Percentiles rank a stretch among this genome's conserved stretches.
Conservation (phyloP, 2,329 filamentous ascomycete genomes). For the Cordyceps tenuipes region DNA sequence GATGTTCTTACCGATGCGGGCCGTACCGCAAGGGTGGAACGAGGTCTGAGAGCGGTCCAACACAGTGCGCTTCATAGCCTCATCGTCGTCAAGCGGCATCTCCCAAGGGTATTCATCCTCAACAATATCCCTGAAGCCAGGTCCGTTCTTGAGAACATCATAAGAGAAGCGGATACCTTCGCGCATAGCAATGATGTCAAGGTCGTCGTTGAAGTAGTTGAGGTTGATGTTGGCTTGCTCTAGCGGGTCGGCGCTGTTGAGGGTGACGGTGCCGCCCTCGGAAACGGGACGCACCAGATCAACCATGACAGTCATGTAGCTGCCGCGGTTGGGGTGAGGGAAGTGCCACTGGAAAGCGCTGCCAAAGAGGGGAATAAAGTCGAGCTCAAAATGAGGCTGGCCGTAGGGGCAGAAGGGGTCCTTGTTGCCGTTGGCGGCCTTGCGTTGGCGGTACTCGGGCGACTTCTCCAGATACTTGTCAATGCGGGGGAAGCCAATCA, state of each 20-base stretch:
- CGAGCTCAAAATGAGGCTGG: constrained; percentile 54
- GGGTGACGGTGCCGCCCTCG: constrained; percentile 37
- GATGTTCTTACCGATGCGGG: constrained; percentile 35
- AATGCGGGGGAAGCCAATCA: constrained; percentile 50
- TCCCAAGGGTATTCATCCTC: constrained; percentile 49
- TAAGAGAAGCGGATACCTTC: constrained; percentile 49
- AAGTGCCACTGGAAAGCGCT: constrained; percentile 41
- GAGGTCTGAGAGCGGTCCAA: constrained; percentile 52
- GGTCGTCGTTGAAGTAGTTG: constrained; percentile 49
- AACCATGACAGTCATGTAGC: constrained; percentile 49
- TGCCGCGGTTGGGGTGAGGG: constrained; percentile 32
- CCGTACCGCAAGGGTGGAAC: constrained; percentile 51
- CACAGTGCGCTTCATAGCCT: constrained; percentile 46
- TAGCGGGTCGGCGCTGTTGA: constrained; percentile 48
- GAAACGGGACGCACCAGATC: constrained; percentile 35
- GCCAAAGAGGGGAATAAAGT: constrained; percentile 52
- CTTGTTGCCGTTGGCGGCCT: constrained; percentile 32
- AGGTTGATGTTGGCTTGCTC: constrained; percentile 51
- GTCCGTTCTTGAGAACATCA: constrained; percentile 49
- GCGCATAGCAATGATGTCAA: constrained; percentile 48
- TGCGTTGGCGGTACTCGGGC: constrained; percentile 35
- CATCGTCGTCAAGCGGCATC: constrained; percentile 48
- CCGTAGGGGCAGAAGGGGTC: constrained; percentile 49
- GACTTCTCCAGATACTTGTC: constrained; percentile 44
- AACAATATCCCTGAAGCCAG: constrained; percentile 47